Evolutionary conservation across 2,329 filamentous ascomycete genomes (phyloP).

Genomic region (Triangularia verruculosa): DNA sequence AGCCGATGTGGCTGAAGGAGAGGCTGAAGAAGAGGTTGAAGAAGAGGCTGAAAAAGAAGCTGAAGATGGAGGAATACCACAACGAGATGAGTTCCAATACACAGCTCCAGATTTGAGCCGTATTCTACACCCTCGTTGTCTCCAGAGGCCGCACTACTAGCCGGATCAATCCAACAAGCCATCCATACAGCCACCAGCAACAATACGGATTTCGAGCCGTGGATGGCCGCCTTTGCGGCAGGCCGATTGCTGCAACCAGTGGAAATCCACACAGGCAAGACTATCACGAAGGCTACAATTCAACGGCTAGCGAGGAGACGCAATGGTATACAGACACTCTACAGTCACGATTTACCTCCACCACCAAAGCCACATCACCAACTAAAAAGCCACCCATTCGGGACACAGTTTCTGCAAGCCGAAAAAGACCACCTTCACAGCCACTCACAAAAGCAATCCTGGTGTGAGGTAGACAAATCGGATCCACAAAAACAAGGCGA

Average conservation of each 20-base stretch:
- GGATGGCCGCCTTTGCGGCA: constrained; percentile 5
- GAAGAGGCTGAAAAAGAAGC: too few relatives aligned
- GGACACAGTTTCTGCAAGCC: background rate
- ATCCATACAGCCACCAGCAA: background rate
- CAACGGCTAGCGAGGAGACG: constrained; percentile 6
- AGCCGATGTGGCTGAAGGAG: constrained; percentile 5
- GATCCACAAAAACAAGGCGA: background rate
- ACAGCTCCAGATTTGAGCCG: constrained; percentile 7
- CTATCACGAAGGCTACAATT: constrained; percentile 2
- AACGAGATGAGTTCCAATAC: constrained; percentile 1
- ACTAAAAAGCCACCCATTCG: constrained; percentile 5
- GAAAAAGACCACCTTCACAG: constrained; percentile 7
- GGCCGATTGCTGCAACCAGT: constrained; percentile 5
- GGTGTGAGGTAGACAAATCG: background rate
- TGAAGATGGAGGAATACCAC: background rate
- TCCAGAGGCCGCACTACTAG: constrained; percentile 6
- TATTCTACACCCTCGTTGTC: constrained; percentile 6
- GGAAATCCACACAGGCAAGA: constrained; percentile 2
- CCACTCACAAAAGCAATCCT: background rate
- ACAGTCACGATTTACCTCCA: constrained; percentile 4
- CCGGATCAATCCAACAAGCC: constrained; percentile 7
- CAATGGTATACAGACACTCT: constrained; percentile 7
- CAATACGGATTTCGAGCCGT: constrained; percentile 6
- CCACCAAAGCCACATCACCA: constrained; percentile 6
- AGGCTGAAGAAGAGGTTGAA: background rate